These are phyloP conservation scores for Daldinia bambusicola DNA, from an alignment of 495 filamentous ascomycete species.

Conservation along the genomic window DNA sequence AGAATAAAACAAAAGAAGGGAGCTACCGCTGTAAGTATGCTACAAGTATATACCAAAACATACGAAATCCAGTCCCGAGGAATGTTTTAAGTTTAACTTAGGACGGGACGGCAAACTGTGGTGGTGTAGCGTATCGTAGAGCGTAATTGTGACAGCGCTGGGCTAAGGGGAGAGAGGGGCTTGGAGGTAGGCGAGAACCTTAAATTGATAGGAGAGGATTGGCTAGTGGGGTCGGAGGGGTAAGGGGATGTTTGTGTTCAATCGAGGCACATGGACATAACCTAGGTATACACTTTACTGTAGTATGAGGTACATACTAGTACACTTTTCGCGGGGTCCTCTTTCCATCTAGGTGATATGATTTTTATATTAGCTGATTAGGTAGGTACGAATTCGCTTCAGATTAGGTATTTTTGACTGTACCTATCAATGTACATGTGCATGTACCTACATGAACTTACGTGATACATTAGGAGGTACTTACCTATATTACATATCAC, in stretches of 20 bases:
- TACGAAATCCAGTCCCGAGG: conserved; percentile 12
- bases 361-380: too few species aligned
- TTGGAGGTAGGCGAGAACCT: conserved; percentile 27
- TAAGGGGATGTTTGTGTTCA: conserved; percentile 19
- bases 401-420: too few species aligned
- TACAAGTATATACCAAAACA: conserved; percentile 2
- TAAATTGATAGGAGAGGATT: conserved; percentile 21
- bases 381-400: too few species aligned
- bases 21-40: conserved; percentile 5
- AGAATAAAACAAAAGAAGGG: conserved; percentile 5
- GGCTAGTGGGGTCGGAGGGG: conserved; percentile 36
- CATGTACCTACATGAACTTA: conserved; percentile 7
- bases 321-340: conserved; percentile 24
- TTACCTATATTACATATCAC: too few species aligned
- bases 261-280: not conserved
- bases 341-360: conserved; percentile 19
- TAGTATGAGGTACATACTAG: too few species aligned
- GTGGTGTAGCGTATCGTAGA: conserved; percentile 10
- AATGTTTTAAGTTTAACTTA: conserved; percentile 38
- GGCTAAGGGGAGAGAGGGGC: conserved; percentile 6
- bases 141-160: not conserved
- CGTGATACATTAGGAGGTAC: too few species aligned
- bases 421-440: not conserved
- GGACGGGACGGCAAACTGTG: conserved; percentile 36
- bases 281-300: too few species aligned